Conservation (phyloP, 306 rosid species). For the Prunus kanzakura region DNA sequence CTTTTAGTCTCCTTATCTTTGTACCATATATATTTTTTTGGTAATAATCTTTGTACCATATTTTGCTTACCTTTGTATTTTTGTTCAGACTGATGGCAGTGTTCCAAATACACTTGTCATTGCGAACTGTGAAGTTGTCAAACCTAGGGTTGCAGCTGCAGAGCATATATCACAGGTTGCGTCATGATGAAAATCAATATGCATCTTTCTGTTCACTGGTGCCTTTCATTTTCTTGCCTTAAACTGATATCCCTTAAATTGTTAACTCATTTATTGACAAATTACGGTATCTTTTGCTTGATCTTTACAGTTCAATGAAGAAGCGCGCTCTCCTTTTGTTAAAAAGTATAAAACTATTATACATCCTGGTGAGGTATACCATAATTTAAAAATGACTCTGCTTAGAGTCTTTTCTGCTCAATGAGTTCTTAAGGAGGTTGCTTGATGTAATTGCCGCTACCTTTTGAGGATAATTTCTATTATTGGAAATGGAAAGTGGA, state of each 20-base stretch:
- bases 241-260: not conserved
- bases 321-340: conserved; percentile 96
- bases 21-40: not conserved
- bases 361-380: conserved; percentile 95
- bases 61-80: not conserved
- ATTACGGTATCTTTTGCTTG: not conserved
- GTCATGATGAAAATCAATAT: not conserved
- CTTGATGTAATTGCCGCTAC: not conserved
- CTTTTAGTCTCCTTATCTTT: not conserved
- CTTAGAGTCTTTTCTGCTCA: not conserved
- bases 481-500: not conserved
- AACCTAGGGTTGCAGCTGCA: conserved; percentile 98
- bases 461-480: not conserved
- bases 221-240: not conserved
- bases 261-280: conserved; percentile 2
- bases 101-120: conserved; percentile 95
- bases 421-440: not conserved
- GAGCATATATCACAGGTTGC: conserved; percentile 95
- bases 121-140: conserved; percentile 97
- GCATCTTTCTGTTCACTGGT: not conserved
- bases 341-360: conserved; percentile 97
- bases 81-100: conserved; percentile 82
- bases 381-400: not conserved
- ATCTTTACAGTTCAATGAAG: conserved; percentile 85
- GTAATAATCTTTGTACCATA: not conserved